Base-by-base conservation (phyloP, 1,139 yeast species). In the Keqinozyma sinolaborantium region DNA sequence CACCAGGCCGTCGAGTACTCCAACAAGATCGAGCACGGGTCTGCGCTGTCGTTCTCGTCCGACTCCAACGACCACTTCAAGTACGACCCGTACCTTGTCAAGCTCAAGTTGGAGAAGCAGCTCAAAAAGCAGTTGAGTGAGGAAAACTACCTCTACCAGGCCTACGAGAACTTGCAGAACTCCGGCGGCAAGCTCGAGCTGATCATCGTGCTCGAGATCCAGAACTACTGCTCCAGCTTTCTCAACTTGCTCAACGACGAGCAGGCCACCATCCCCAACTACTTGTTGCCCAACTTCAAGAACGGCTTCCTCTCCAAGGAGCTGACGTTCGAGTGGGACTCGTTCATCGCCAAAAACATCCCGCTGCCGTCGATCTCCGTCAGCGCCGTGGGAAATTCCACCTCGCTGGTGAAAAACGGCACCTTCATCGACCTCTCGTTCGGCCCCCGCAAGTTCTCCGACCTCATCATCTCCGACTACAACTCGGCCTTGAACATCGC, bases 121-220 rank as follows among this genome's bases (percentile, higher is more conserved):
- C 73, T 92, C 49, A 79, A 75, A 45, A 74, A 73, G 42, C 95
- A 87, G 54, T 58, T 92, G 30, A 73, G 73, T 16, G 97, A 88
- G 56, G 97, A 92, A 54, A 83, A 83, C 54, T 83, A 81, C 48
- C 67, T 92, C 32, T 84, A 86, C 48, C 95, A 88, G 51, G 96
- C 97, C 0, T 90, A 77, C 52, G 71, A 80, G 42, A 90, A 92
- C 57, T 69, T 90, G 44, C 96, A 92, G 60, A 76, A 77, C 25
- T 84, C 95, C 1, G 97, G 95, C 29, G 79, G 83, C 38, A 94
- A 88, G 51, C 72, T 94, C 44, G 97, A 90, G 58, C 79, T 83
- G 42, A 92, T 87, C 39, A 94, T 92, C 14, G 87, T 84, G 25
- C 70, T 79, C 54, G 96, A 90, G 53, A 67, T 92, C 32, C 97